Evolutionary conservation across 306 rosid species (phyloP).

Genomic region (Cicer chorassanicum): DNA sequence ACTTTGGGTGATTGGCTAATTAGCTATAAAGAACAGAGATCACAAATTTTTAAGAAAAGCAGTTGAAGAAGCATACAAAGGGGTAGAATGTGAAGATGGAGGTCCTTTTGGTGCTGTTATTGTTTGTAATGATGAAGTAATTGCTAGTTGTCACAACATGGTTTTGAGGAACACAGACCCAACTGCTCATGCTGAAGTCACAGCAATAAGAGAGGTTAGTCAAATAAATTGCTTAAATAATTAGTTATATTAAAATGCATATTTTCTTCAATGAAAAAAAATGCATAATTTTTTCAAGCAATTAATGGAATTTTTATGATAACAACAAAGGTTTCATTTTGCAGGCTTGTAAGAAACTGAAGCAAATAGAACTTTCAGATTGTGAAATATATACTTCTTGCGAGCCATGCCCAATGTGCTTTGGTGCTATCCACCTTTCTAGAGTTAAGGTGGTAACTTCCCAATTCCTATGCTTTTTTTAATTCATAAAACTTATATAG

Average conservation of each 20-base stretch:
- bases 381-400: conserved; percentile 96
- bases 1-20: conserved; percentile 36
- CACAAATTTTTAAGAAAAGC: conserved; percentile 79
- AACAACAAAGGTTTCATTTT: not conserved
- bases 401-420: conserved; percentile 99
- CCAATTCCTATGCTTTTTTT: not conserved
- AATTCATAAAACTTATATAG: no score
- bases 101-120: conserved; percentile 95
- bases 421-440: conserved; percentile 97
- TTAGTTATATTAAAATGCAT: not conserved
- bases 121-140: conserved; percentile 73
- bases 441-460: conserved; percentile 71
- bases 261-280: not conserved
- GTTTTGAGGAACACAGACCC: conserved; percentile 81
- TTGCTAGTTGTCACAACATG: conserved; percentile 86
- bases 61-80: conserved; percentile 92
- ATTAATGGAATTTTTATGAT: not conserved
- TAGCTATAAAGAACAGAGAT: conserved; percentile 83
- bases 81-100: conserved; percentile 83
- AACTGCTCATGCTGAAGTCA: conserved; percentile 95
- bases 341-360: conserved; percentile 91
- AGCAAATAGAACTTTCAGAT: conserved; percentile 80
- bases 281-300: not conserved
- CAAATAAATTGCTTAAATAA: not conserved
- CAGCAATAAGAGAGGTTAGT: conserved; percentile 89